Conservation (phyloP, 352 stramenopile species). For the Thalassiosira mediterranea region DNA sequence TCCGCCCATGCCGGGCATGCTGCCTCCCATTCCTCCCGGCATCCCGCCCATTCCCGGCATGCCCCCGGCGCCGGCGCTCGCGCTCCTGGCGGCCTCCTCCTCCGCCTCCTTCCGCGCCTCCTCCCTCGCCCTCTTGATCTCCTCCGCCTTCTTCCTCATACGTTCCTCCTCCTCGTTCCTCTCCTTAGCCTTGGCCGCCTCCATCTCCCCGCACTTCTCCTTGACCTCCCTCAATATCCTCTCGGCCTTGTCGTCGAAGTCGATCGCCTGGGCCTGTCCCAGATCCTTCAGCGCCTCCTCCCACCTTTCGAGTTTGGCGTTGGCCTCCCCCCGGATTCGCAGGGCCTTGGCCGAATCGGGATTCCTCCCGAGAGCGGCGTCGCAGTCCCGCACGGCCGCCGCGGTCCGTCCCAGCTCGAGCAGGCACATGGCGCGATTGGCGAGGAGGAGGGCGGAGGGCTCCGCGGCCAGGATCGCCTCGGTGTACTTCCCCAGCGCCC, state of each 20-base stretch:
- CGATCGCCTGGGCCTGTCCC: slow-evolving; percentile 72
- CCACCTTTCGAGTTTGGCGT: slow-evolving; percentile 59
- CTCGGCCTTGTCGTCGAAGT: slow-evolving; percentile 79
- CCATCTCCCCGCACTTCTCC: slow-evolving; percentile 70
- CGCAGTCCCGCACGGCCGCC: slow-evolving; percentile 72
- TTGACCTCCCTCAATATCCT: slow-evolving; percentile 70
- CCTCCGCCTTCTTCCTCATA: slow-evolving; percentile 68
- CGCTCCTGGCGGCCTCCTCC: slow-evolving; percentile 9
- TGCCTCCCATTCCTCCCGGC: slow-evolving; percentile 80
- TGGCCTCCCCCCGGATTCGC: slow-evolving; percentile 58
- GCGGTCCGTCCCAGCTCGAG: slow-evolving; percentile 63
- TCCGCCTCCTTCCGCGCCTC: slow-evolving; percentile 58
- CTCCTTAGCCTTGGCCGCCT: slow-evolving; percentile 66
- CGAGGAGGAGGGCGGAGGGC: slow-evolving; percentile 72
- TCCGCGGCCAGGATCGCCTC: slow-evolving; percentile 61
- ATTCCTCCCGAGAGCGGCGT: slow-evolving; percentile 72
- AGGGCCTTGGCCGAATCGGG: slow-evolving; percentile 80
- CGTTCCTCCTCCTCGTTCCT: slow-evolving; percentile 73
- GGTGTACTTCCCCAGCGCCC: slow-evolving; percentile 71
- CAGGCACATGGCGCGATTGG: slow-evolving; percentile 73
- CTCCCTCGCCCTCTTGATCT: slow-evolving; percentile 76
- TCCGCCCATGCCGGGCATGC: slow-evolving; percentile 52
- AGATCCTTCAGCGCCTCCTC: slow-evolving; percentile 75
- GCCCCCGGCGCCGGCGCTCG: slow-evolving; percentile 12
- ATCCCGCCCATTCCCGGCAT: slow-evolving; percentile 67